These are phyloP conservation scores for Solanum tarijense DNA, from an alignment of 257 asterid species.

Conservation along the genomic window DNA sequence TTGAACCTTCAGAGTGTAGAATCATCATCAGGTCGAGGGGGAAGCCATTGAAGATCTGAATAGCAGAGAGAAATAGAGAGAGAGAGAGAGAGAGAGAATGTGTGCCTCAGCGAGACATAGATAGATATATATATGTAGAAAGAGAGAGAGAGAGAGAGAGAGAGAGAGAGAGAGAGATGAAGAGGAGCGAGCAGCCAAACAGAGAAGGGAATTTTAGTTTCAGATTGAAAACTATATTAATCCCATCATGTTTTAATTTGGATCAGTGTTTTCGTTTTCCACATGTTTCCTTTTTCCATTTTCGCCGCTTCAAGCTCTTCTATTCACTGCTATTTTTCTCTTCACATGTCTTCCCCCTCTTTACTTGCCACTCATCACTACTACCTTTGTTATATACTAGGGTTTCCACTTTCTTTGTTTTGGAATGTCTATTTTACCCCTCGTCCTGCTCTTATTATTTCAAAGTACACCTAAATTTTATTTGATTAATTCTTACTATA, in stretches of 20 bases:
- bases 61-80: background rate
- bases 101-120: background rate
- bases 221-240: conserved; percentile 9
- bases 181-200: conserved; percentile 1
- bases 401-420: background rate
- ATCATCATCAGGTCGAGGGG: conserved; percentile 6
- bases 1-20: background rate
- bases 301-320: conserved; percentile 5
- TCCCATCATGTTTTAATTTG: background rate
- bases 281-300: background rate
- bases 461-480: background rate
- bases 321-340: background rate
- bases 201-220: background rate
- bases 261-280: conserved; percentile 8
- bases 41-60: background rate
- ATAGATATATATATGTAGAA: background rate
- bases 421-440: background rate
- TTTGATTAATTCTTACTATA: background rate
- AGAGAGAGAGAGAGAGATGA: background rate
- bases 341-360: background rate
- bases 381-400: background rate
- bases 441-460: background rate
- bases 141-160: background rate
- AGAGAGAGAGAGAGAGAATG: background rate
- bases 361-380: no score